Evolutionary conservation across 2,329 filamentous ascomycete species (phyloP).

Genomic region (Clonostachys sp.): DNA sequence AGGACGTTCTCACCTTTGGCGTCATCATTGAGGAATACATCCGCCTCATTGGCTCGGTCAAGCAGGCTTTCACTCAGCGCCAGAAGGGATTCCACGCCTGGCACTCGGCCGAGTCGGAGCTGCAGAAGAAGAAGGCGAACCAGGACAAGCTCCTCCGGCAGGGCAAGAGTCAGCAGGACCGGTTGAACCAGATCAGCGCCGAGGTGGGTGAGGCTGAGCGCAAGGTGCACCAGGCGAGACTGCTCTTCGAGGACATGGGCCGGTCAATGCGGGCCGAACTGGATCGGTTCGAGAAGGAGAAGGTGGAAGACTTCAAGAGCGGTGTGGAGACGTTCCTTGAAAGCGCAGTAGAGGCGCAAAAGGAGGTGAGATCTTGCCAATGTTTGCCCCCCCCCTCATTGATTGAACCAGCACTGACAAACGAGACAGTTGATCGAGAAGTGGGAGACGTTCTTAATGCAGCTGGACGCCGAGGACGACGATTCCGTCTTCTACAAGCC

Average conservation of each 20-base stretch:
- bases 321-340: slow-evolving; percentile 97
- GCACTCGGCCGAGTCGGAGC: slow-evolving; percentile 84
- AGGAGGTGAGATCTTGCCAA: slow-evolving; percentile 65
- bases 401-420: not conserved
- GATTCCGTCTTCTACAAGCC: slow-evolving; percentile 63
- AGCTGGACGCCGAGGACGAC: slow-evolving; percentile 90
- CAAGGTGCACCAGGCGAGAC: slow-evolving; percentile 81
- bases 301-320: slow-evolving; percentile 98
- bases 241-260: slow-evolving; percentile 97
- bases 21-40: slow-evolving; percentile 99
- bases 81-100: slow-evolving; percentile 95
- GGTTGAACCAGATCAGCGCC: slow-evolving; percentile 84
- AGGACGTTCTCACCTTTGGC: slow-evolving; percentile 91
- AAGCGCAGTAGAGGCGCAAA: slow-evolving; percentile 95
- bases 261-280: slow-evolving; percentile 85
- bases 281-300: slow-evolving; percentile 92
- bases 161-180: slow-evolving; percentile 92
- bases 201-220: slow-evolving; percentile 94
- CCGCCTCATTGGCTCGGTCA: slow-evolving; percentile 89
- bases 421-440: slow-evolving; percentile 64
- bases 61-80: slow-evolving; percentile 85
- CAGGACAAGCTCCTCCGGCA: slow-evolving; percentile 96
- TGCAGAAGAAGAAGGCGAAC: slow-evolving; percentile 81
- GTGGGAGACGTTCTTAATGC: slow-evolving; percentile 97
- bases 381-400: not conserved